Evolutionary conservation across 2,329 filamentous ascomycete genomes (phyloP).

Genomic region (Penicillium rolfsii): DNA sequence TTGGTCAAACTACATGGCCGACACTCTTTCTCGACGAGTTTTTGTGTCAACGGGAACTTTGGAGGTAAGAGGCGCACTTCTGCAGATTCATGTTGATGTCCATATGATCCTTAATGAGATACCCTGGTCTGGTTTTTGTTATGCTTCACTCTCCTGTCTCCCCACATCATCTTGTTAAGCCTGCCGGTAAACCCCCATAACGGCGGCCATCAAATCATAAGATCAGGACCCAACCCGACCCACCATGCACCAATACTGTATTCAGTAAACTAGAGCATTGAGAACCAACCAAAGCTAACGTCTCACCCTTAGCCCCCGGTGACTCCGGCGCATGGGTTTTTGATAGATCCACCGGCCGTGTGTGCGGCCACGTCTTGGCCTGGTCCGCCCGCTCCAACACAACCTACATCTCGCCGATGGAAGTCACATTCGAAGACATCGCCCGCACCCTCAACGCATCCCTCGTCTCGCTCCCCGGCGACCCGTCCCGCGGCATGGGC

Average conservation of each 20-base stretch:
- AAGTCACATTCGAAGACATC: conserved; percentile 84
- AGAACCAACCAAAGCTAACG: conserved; percentile 20
- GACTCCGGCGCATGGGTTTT: conserved; percentile 95
- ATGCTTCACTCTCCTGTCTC: conserved; percentile 4
- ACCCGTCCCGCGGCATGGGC: conserved; percentile 34
- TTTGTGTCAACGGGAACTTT: conserved; percentile 64
- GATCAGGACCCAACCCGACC: conserved; percentile 8
- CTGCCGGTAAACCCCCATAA: conserved; percentile 22
- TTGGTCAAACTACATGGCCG: conserved; percentile 88
- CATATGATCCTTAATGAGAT: conserved; percentile 30
- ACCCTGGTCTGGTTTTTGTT: conserved; percentile 24
- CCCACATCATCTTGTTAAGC: conserved; percentile 16
- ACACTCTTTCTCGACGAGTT: conserved; percentile 74
- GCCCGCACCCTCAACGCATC: conserved; percentile 72
- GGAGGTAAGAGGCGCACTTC: conserved; percentile 49
- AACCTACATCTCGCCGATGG: conserved; percentile 95
- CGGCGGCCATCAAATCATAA: conserved; percentile 15
- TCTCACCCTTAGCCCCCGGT: conserved; percentile 59
- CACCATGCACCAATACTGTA: conserved; percentile 10
- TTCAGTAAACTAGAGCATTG: conserved; percentile 19
- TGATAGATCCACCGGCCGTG: conserved; percentile 73
- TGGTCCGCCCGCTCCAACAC: conserved; percentile 79
- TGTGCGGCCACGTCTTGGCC: conserved; percentile 88
- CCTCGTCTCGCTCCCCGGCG: conserved; percentile 71
- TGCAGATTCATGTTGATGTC: conserved; percentile 27